These are phyloP conservation scores for Epichloe scottii DNA, from an alignment of 2,329 filamentous ascomycete species.

Conservation along the genomic window DNA sequence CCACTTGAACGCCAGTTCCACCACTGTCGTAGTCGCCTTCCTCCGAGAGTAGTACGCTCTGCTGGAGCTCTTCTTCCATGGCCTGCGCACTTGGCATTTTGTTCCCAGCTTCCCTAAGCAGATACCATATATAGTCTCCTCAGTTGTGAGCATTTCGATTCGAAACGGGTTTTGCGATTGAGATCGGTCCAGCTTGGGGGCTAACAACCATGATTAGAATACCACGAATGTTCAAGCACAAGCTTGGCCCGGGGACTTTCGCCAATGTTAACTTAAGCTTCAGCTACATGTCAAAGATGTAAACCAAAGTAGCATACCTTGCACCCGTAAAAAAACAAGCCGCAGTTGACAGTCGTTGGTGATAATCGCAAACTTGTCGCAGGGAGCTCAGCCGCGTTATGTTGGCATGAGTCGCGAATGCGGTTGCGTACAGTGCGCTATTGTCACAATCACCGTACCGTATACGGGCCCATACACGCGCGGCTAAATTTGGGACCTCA, in stretches of 20 bases:
- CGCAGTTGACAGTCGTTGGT: neutral
- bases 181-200: conserved; percentile 10
- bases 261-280: conserved; percentile 3
- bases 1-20: conserved; percentile 13
- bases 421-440: conserved; percentile 6
- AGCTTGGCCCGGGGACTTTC: conserved; percentile 6
- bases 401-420: conserved; percentile 1
- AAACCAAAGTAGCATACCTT: neutral
- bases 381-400: conserved; percentile 1
- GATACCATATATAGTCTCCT: conserved; percentile 7
- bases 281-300: neutral
- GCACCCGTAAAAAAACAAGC: neutral
- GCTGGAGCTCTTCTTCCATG: conserved; percentile 46
- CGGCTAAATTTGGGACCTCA: neutral
- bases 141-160: conserved; percentile 19
- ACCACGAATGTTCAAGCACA: conserved; percentile 6
- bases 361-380: neutral
- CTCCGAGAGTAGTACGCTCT: conserved; percentile 40
- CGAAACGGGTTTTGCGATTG: conserved; percentile 11
- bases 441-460: neutral
- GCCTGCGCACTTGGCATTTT: conserved; percentile 39
- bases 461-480: too few relatives aligned
- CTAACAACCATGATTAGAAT: conserved; percentile 12
- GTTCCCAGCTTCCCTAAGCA: conserved; percentile 15
- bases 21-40: conserved; percentile 29